These are phyloP conservation scores for Amanita pseudoporphyria DNA, from an alignment of 768 basidiomycete species.

Conservation along the genomic window DNA sequence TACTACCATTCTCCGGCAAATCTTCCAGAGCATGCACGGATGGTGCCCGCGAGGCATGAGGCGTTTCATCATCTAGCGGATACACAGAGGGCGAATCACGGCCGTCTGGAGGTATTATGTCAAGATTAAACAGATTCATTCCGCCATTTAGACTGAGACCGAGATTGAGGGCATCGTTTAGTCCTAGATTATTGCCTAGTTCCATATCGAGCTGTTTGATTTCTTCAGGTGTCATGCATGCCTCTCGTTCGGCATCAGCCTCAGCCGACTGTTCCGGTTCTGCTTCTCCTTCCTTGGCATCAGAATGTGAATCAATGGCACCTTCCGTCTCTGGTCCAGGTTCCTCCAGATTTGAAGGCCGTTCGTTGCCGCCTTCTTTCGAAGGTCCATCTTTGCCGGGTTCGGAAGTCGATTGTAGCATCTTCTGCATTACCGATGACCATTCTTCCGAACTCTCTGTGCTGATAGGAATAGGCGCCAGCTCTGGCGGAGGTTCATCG, in stretches of 20 bases:
- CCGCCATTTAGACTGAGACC: conserved; percentile 26
- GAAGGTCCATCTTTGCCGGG: conserved; percentile 22
- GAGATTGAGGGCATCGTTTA: conserved; percentile 29
- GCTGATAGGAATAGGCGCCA: conserved; percentile 21
- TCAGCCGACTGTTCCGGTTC: neutral
- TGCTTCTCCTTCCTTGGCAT: conserved; percentile 4
- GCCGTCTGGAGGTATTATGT: conserved; percentile 24
- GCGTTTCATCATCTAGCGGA: conserved; percentile 24
- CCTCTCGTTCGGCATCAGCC: neutral
- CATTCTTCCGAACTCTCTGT: conserved; percentile 10
- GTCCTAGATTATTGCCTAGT: conserved; percentile 27
- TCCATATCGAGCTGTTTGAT: conserved; percentile 25
- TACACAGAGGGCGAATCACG: conserved; percentile 30
- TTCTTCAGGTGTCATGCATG: conserved; percentile 21
- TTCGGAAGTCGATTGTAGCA: neutral
- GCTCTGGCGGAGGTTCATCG: conserved; percentile 17
- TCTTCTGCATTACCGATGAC: conserved; percentile 5
- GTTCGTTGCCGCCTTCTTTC: conserved; percentile 17
- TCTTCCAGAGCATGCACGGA: conserved; percentile 14
- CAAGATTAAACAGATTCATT: conserved; percentile 32
- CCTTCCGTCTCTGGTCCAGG: neutral
- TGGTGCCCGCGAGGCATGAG: conserved; percentile 19
- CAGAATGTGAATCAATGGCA: neutral
- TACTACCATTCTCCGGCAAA: conserved; percentile 10
- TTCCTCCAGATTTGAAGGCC: neutral